These are phyloP conservation scores for Boletus semigastroideus DNA, from an alignment of 1,284 basidiomycete genomes.

Conservation along the genomic window DNA sequence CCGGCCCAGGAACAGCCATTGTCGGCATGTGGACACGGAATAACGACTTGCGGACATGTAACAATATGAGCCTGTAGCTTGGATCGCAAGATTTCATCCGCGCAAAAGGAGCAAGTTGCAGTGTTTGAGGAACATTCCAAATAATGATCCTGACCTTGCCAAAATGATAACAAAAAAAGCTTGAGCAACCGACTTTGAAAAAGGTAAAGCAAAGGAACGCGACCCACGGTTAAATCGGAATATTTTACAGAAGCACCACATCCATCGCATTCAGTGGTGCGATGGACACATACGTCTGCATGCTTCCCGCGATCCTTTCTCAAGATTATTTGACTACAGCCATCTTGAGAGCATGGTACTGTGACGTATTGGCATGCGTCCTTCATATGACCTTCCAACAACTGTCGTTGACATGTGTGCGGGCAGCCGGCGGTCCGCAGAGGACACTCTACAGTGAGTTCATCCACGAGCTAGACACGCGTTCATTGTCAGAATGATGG, in stretches of 20 bases:
- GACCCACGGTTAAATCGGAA: constrained; percentile 38
- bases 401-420: constrained; percentile 67
- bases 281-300: constrained; percentile 36
- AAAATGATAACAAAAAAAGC: not conserved
- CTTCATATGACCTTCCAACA: constrained; percentile 62
- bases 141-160: constrained; percentile 36
- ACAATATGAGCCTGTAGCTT: constrained; percentile 36
- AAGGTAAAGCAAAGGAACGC: constrained; percentile 1
- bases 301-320: constrained; percentile 46
- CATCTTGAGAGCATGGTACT: constrained; percentile 51
- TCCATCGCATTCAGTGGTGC: constrained; percentile 37
- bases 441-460: constrained; percentile 74
- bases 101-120: constrained; percentile 42
- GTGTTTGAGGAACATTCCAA: constrained; percentile 38
- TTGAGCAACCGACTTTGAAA: constrained; percentile 1
- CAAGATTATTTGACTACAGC: constrained; percentile 44
- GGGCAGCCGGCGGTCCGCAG: constrained; percentile 59
- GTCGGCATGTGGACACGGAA: constrained; percentile 49
- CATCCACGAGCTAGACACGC: constrained; percentile 71
- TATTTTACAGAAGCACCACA: constrained; percentile 36
- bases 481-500: constrained; percentile 13
- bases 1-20: constrained; percentile 61
- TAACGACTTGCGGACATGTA: constrained; percentile 39
- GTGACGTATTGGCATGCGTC: constrained; percentile 60
- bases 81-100: constrained; percentile 35